Evolutionary conservation across 176 grass and related monocot genomes (phyloP).

Genomic region (Elaeis guineensis): DNA sequence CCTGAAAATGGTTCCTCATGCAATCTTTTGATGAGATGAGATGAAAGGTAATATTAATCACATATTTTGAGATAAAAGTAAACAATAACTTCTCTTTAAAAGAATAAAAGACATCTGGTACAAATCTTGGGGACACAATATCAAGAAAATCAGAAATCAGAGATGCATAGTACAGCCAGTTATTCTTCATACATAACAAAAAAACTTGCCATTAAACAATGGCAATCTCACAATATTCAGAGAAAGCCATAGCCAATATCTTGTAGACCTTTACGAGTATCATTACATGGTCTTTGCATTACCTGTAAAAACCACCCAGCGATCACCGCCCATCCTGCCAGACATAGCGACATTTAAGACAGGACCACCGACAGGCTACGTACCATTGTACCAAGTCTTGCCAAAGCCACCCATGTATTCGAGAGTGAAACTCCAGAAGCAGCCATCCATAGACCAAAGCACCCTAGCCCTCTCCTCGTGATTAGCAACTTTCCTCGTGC

Average conservation of each 20-base stretch:
- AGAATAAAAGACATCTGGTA: no score
- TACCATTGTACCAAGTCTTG: conserved; percentile 63
- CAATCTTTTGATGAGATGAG: no score
- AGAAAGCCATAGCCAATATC: not conserved
- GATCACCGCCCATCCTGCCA: conserved; percentile 82
- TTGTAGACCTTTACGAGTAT: not conserved
- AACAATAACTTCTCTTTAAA: no score
- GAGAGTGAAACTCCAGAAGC: conserved; percentile 86
- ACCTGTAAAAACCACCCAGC: conserved; percentile 89
- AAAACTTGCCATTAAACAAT: no score
- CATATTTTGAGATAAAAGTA: no score
- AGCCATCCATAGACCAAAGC: conserved; percentile 76
- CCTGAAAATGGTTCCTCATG: no score
- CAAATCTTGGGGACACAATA: no score
- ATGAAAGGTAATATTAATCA: no score
- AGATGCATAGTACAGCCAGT: no score
- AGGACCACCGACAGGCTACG: conserved; percentile 27
- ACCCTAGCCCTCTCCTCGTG: conserved; percentile 82
- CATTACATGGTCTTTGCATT: not conserved
- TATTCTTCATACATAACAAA: no score
- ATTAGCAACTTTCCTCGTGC: conserved; percentile 75
- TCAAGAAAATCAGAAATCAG: no score
- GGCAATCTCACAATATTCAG: no score
- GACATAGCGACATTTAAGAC: conserved; percentile 76
- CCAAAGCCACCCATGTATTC: conserved; percentile 79